Evolutionary conservation across 179 eudicot species (phyloP), one percentile per base, ranked within the genome.

Genomic region (Beta corolliflora): DNA sequence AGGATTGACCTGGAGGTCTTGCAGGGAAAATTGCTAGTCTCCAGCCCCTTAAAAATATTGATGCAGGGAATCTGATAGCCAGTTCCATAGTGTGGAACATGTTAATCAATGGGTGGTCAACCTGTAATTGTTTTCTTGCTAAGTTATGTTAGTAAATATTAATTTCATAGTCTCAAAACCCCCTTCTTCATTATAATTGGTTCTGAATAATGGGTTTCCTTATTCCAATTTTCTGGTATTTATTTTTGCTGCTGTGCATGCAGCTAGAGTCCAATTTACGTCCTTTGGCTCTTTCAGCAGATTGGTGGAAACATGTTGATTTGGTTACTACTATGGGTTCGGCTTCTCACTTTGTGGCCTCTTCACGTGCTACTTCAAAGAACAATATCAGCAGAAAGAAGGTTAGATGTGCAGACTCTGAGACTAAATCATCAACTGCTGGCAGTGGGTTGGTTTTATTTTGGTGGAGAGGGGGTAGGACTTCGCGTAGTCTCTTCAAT

Each of bases 391-490:
- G 80, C 64, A 88, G 80, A 84, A 94, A 85, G 86, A 92, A 87
- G 82, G 85, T 82, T 45, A 88, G 82, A 77, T 52, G 9, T 87
- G 83, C 85, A 10, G 91, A 85, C 81, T 48, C 53, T 59, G 91
- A 81, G 81, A 80, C 88, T 46, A 86, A 90, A 82, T 89, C 93
- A 68, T 80, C 88, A 74, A 84, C 76, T 85, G 91, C 91, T 83
- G 84, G 79, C n/a, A 81, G 88, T 75, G 99, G 98, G 46, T 85
- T 91, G 83, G 84, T 85, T 41, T 81, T 90, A 78, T 83, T 90
- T 83, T 97, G 99, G 99, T 92, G 99, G 99, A 93, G 99, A 87
- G 99, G 99, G 81, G 98, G 99, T 72, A 87, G 81, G 83, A 81
- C 88, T 76, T 94, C 99, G 58, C 95, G 98, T 59, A 82, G 86